Evolutionary conservation across 2,329 filamentous ascomycete genomes (phyloP).

Genomic region (Raffaelea ambrosiae): DNA sequence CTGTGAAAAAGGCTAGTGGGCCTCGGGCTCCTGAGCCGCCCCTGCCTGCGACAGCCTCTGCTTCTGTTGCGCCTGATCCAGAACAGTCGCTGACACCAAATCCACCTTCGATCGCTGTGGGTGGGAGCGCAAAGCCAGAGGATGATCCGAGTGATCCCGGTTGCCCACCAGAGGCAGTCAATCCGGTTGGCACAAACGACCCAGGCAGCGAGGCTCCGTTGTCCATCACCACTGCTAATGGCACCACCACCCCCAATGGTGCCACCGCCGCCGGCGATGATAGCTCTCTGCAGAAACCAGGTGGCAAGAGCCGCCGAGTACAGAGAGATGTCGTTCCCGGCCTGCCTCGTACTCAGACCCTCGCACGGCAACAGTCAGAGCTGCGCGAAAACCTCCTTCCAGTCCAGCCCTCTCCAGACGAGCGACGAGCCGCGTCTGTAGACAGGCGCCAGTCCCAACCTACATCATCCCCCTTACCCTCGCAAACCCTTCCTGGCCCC

Average conservation of each 20-base stretch:
- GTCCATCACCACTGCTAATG: no score
- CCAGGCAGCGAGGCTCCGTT: no score
- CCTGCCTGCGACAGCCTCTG: no score
- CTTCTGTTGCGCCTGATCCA: not conserved
- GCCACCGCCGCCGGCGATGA: not conserved
- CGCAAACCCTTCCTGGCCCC: slow-evolving; percentile 19
- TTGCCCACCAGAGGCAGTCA: no score
- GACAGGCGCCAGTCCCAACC: slow-evolving; percentile 34
- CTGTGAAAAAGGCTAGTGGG: no score
- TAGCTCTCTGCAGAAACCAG: not conserved
- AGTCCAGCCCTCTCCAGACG: slow-evolving; percentile 51
- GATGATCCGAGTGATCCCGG: no score
- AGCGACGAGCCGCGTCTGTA: slow-evolving; percentile 63
- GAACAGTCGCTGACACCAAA: no score
- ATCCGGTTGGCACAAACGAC: no score
- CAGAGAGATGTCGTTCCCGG: slow-evolving; percentile 64
- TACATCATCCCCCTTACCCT: slow-evolving; percentile 26
- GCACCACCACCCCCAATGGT: not conserved
- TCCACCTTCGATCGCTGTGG: no score
- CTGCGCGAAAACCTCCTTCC: slow-evolving; percentile 64
- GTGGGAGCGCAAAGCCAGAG: no score
- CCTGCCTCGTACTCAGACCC: slow-evolving; percentile 67
- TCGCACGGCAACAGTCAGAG: slow-evolving; percentile 78
- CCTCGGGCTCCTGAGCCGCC: no score
- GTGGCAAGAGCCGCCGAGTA: slow-evolving; percentile 26